Evolutionary conservation across 345 rosid genomes (phyloP).

Genomic region (Balakata baccata): DNA sequence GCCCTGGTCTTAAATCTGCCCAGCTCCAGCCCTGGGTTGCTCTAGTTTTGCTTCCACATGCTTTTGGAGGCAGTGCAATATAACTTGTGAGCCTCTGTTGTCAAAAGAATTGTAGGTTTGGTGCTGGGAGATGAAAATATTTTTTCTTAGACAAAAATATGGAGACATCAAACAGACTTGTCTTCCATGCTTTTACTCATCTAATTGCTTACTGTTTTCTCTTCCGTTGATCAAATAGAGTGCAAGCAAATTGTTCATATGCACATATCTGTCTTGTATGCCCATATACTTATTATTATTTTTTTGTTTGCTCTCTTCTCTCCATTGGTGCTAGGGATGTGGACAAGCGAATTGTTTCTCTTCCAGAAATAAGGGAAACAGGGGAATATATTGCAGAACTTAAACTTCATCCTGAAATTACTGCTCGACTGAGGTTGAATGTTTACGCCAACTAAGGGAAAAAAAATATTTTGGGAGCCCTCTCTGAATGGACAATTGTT

Average conservation of each 20-base stretch:
- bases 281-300: not conserved
- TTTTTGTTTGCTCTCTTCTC: not conserved
- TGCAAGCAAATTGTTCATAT: not conserved
- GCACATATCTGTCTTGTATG: not conserved
- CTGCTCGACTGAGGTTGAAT: constrained; percentile 69
- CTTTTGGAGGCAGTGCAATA: too few relatives aligned
- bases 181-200: not conserved
- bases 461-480: constrained; percentile 14
- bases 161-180: not conserved
- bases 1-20: too few relatives aligned
- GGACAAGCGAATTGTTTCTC: constrained; percentile 67
- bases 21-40: too few relatives aligned
- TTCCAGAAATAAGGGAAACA: constrained; percentile 90
- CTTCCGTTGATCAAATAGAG: constrained; percentile 6
- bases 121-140: not conserved
- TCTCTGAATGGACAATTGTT: constrained; percentile 8
- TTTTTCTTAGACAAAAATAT: not conserved
- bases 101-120: not conserved
- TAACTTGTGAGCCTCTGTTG: not conserved
- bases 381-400: constrained; percentile 90
- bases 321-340: constrained; percentile 53
- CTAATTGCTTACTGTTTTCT: constrained; percentile 6
- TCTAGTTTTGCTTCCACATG: too few relatives aligned
- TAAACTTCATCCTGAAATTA: constrained; percentile 92
- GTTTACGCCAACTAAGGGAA: constrained; percentile 62